Base-by-base conservation (phyloP, 2,329 filamentous ascomycete genomes). In the Metarhizium anisopliae region DNA sequence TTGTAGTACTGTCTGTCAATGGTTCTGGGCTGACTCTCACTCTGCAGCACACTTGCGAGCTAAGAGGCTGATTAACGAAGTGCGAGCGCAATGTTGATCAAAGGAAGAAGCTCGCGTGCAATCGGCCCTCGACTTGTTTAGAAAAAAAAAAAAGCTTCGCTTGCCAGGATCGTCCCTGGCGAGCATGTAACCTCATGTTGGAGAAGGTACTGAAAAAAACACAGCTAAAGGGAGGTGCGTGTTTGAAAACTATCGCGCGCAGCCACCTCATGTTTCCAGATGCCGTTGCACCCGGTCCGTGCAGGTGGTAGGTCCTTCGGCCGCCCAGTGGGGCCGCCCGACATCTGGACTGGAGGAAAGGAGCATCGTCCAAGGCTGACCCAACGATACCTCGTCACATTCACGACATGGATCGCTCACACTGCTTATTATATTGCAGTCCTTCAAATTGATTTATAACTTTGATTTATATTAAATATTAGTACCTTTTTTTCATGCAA, bases 381-480 rank as follows among this genome's bases (percentile, higher is more conserved):
- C 10, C 32, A 35, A 35, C 32, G 32, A 35, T 11, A 16, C 38
- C 7, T 40, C 38, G 25, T 25, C 25, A 25, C 25, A 25, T 25
- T 25, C 25, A 25, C 25, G 25, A 25, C 25, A 25, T 25, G 25
- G 25, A 25, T 25, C 25, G 25, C 3, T 25, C 25, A 25, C 25
- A 25, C 25, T 25, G 25, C 25, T 25, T 25, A 25, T 4, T 25
- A 25, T 25, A 25, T 25, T 25, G 25, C 25, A 25, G 25, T 25
- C 25, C 25, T 25, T 16, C 11, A 5, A 13, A 40, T 6, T 18
- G 29, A 10, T 45, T 53, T 53, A 40, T 14, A 29, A 30, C 30
- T 52, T 6, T 32, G 47, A 10, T 47, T 53, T 11, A 11, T 36
- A 56, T 56, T 56, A 56, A 25, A 40, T 50, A 56, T 56, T 56